phyloP scores from a whole-genome alignment of 2,329 filamentous ascomycete genomes.

The Talaromyces funiculosus region DNA sequence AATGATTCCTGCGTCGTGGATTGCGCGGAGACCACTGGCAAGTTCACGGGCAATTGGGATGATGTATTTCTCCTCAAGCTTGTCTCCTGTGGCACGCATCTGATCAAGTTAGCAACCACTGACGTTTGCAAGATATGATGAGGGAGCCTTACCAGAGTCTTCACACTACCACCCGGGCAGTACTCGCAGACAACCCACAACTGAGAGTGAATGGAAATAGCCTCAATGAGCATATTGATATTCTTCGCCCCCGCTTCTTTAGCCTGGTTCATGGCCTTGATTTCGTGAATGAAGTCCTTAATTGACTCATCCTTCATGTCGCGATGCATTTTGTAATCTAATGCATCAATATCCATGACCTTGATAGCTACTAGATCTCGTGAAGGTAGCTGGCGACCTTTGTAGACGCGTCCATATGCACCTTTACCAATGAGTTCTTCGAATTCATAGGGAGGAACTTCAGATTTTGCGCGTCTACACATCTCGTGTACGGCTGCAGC shows the following conservation, averaged over 20 bases:
- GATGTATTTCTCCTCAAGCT: conserved; percentile 56
- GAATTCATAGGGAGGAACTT: conserved; percentile 44
- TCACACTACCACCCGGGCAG: conserved; percentile 60
- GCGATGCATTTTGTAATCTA: conserved; percentile 44
- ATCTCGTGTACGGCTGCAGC: conserved; percentile 42
- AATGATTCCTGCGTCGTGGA: conserved; percentile 61
- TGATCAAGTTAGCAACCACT: conserved; percentile 15
- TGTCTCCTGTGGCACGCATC: conserved; percentile 46
- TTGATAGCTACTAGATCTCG: conserved; percentile 47
- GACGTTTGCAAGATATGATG: not conserved
- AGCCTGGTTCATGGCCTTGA: conserved; percentile 56
- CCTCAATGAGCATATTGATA: conserved; percentile 60
- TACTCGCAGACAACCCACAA: conserved; percentile 64
- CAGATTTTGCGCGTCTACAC: conserved; percentile 41
- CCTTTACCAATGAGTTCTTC: conserved; percentile 49
- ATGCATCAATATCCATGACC: conserved; percentile 46
- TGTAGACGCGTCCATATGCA: conserved; percentile 48
- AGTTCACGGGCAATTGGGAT: conserved; percentile 60
- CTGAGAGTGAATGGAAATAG: conserved; percentile 58
- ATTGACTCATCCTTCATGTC: conserved; percentile 46
- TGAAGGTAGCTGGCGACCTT: conserved; percentile 38
- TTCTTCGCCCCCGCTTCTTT: conserved; percentile 58
- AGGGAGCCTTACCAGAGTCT: conserved; percentile 53
- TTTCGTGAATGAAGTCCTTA: conserved; percentile 56
- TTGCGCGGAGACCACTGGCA: conserved; percentile 55